These are phyloP conservation scores for Chaetoceros muelleri DNA, from an alignment of 108 stramenopile genomes.

Conservation along the genomic window DNA sequence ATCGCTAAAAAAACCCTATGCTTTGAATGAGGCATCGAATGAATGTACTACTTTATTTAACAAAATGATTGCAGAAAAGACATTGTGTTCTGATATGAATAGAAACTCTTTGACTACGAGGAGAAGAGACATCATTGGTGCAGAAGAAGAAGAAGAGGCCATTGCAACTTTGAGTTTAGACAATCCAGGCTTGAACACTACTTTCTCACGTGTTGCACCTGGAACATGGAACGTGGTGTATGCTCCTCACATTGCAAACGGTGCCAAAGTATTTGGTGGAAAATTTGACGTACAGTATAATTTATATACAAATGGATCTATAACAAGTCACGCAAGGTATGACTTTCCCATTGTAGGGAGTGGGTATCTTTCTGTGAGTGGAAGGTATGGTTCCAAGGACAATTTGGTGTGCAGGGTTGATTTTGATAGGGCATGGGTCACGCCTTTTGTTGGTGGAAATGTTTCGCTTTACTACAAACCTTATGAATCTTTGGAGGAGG, in stretches of 20 bases:
- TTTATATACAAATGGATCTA: conserved; percentile 35
- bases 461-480: conserved; percentile 14
- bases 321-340: conserved; percentile 45
- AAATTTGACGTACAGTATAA: conserved; percentile 34
- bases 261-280: conserved; percentile 13
- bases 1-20: conserved; percentile 4
- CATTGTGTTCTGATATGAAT: no score
- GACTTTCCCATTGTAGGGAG: conserved; percentile 34
- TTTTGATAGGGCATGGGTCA: conserved; percentile 66
- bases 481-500: conserved; percentile 26
- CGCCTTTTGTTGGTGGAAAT: conserved; percentile 6
- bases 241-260: conserved; percentile 66
- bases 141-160: background rate
- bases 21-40: conserved; percentile 24
- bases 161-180: background rate
- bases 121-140: background rate
- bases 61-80: conserved; percentile 18
- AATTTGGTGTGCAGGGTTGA: conserved; percentile 49
- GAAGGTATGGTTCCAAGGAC: conserved; percentile 42
- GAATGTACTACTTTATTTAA: conserved; percentile 27
- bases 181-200: conserved; percentile 34
- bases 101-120: background rate
- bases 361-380: conserved; percentile 57
- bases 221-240: conserved; percentile 55
- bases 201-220: conserved; percentile 33